Conservation (phyloP, 148 eudicot species). For the Rhododendron henanense region DNA sequence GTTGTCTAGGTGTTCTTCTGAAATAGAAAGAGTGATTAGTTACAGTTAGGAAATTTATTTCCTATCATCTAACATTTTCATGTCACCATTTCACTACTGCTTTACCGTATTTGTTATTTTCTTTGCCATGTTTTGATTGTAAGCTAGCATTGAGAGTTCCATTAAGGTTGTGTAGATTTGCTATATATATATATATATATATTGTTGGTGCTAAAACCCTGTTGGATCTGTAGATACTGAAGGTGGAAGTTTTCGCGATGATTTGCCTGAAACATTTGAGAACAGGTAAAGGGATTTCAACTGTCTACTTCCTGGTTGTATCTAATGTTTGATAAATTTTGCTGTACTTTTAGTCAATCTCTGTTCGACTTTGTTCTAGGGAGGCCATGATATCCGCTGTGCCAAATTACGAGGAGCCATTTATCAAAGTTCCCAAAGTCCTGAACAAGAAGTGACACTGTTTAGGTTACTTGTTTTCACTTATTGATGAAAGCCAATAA, state of each 20-base stretch:
- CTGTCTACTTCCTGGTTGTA: not conserved
- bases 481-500: not conserved
- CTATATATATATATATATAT: not conserved
- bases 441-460: constrained; percentile 65
- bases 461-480: constrained; percentile 16
- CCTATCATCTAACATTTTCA: not conserved
- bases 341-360: not conserved
- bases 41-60: not conserved
- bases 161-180: not conserved
- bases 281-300: constrained; percentile 41
- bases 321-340: not conserved
- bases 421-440: constrained; percentile 88
- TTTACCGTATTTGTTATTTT: not conserved
- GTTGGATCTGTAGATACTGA: constrained; percentile 57
- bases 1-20: not conserved
- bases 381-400: constrained; percentile 70
- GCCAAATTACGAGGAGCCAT: constrained; percentile 80
- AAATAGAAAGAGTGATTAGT: no score
- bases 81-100: not conserved
- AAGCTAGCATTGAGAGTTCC: not conserved
- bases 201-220: constrained; percentile 7
- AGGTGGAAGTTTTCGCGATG: constrained; percentile 66
- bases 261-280: constrained; percentile 64
- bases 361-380: constrained; percentile 27
- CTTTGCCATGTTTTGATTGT: not conserved